Base-by-base conservation (phyloP, 768 basidiomycete species). In the Suillus luteus region DNA sequence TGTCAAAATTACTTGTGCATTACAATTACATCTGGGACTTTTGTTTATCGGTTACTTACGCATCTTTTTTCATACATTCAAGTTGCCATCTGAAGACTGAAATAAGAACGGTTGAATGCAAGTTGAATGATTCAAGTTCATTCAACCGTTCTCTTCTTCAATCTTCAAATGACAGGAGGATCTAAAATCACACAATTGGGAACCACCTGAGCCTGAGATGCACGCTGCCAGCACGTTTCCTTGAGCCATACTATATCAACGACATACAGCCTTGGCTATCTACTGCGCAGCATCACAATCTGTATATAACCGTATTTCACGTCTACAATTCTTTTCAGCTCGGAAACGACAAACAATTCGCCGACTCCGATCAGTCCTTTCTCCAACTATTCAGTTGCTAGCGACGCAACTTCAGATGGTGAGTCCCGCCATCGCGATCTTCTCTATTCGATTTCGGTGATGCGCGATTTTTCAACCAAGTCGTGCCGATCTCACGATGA, bases 401-500 rank as follows among this genome's bases (percentile, higher is more conserved):
- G 83, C n/a, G 82, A 82, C 46, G 79, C 81, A 27, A 86, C 85
- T 27, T 84, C 85, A 27, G 85, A 86, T 69, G 84, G 77, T 78
- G 60, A 66, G 75, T 19, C 44, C 31, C 10, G 27, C 51, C 31
- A 31, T 52, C 15, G 27, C 17, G 55, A 44, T 31, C 12, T 59
- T 48, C 9, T 55, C 19, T 57, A 24, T 43, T 24, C 43, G 37
- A 17, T 48, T 46, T 49, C 27, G 17, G 54, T 41, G 55, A 27
- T 55, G 48, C 40, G 2, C 31, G 33, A 37, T 51, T 15, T 52
- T 65, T 8, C 38, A 6, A 38, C 5, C 6, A 14, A 15, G 55
- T 14, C 9, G 12, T 55, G n/a, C 17, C 15, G 58, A 31, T 49
- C 40, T 35, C 19, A 37, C 0, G 17, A 57, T 35, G 17, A 19